Percentiles rank a stretch among this genome's conserved stretches.
phyloP scores from a whole-genome alignment of 306 rosid genomes.

The Vigna trinervia region DNA sequence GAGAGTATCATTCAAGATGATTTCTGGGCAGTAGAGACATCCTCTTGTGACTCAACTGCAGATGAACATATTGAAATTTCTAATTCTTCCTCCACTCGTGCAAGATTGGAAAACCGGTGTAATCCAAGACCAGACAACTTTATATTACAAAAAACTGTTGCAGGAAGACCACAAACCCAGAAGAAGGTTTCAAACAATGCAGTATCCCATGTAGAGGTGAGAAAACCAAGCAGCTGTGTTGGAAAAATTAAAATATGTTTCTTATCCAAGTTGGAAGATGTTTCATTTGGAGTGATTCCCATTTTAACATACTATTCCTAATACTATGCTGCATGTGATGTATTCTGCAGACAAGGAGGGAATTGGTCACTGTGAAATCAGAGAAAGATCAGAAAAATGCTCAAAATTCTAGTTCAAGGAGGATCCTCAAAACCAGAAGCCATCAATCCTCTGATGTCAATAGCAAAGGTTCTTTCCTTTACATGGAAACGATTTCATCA shows the following conservation, averaged over 20 bases:
- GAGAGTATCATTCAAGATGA: conserved; percentile 22
- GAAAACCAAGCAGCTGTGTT: conserved; percentile 37
- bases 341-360: conserved; percentile 50
- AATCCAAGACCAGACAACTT: conserved; percentile 31
- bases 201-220: conserved; percentile 54
- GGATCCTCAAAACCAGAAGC: conserved; percentile 22
- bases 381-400: conserved; percentile 24
- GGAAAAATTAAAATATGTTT: neutral
- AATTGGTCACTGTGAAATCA: neutral
- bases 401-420: conserved; percentile 31
- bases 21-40: conserved; percentile 24
- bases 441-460: conserved; percentile 27
- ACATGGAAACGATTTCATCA: conserved; percentile 39
- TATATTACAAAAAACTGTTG: conserved; percentile 23
- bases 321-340: conserved; percentile 31
- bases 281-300: conserved; percentile 26
- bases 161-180: conserved; percentile 45
- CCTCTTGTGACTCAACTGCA: conserved; percentile 46
- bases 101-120: conserved; percentile 28
- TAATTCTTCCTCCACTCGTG: conserved; percentile 9
- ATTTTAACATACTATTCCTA: conserved; percentile 1
- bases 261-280: conserved; percentile 17
- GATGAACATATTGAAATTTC: conserved; percentile 24
- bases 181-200: conserved; percentile 37
- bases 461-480: conserved; percentile 43